Percentiles rank a stretch among this genome's conserved stretches.
Evolutionary conservation across 306 rosid species (phyloP).

Genomic region (Biancaea sappan): DNA sequence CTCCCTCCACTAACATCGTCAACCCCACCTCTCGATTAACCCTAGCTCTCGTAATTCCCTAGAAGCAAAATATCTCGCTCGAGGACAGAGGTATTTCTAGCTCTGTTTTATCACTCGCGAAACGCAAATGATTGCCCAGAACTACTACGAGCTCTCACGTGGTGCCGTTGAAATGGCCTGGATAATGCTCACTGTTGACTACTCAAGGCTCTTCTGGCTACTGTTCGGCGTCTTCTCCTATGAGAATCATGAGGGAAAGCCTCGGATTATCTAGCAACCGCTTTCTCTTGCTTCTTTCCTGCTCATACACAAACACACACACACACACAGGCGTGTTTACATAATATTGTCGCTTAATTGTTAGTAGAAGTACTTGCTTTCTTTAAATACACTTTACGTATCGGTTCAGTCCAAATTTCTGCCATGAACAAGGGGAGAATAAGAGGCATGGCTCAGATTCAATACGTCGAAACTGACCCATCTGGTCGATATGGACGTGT

Average conservation of each 20-base stretch:
- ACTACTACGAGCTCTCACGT: slow-evolving; percentile 45
- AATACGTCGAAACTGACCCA: slow-evolving; percentile 84
- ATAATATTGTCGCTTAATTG: background rate
- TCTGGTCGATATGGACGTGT: slow-evolving; percentile 90
- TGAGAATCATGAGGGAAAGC: slow-evolving; percentile 83
- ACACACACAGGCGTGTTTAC: too few species aligned
- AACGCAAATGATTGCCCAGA: slow-evolving; percentile 52
- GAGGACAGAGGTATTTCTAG: slow-evolving; percentile 6
- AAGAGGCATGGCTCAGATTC: slow-evolving; percentile 45
- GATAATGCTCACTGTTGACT: slow-evolving; percentile 65
- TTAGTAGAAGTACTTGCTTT: background rate
- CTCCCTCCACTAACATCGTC: slow-evolving; percentile 38
- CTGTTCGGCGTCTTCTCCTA: slow-evolving; percentile 60
- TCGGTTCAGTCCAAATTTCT: slow-evolving; percentile 7
- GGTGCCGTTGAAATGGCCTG: slow-evolving; percentile 58
- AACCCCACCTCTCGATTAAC: slow-evolving; percentile 27
- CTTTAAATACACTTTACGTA: background rate
- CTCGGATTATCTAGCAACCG: slow-evolving; percentile 73
- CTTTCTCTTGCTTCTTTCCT: background rate
- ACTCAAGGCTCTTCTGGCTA: slow-evolving; percentile 66
- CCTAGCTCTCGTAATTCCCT: slow-evolving; percentile 14
- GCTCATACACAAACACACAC: background rate
- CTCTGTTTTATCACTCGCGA: slow-evolving; percentile 13
- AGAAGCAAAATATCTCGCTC: background rate
- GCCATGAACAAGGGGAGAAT: slow-evolving; percentile 52